Percentiles rank a stretch among this genome's conserved stretches.
These are phyloP conservation scores for Aspergillus coremiiformis DNA, from an alignment of 495 filamentous ascomycete species.

Conservation along the genomic window DNA sequence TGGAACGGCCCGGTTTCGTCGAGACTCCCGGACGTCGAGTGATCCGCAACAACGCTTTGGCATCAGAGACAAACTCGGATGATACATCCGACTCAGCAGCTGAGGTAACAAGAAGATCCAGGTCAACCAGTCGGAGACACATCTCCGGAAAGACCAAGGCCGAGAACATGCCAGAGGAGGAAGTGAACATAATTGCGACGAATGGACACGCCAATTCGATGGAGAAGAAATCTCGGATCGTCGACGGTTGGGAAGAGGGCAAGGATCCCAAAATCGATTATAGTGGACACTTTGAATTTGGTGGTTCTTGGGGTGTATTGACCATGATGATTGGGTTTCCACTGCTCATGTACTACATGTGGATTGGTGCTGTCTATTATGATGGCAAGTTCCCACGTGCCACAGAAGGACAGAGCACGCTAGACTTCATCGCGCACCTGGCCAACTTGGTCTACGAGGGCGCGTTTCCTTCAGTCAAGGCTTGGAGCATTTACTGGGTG, in stretches of 20 bases:
- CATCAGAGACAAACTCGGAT: conserved; percentile 24
- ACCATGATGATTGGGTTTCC: conserved; percentile 92
- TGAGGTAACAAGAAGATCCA: conserved; percentile 16
- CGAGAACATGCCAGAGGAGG: conserved; percentile 23
- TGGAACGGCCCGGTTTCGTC: conserved; percentile 49
- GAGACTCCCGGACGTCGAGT: conserved; percentile 48
- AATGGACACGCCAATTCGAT: conserved; percentile 37
- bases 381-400: conserved; percentile 70
- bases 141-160: conserved; percentile 24
- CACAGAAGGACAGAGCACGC: conserved; percentile 53
- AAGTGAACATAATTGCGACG: conserved; percentile 18
- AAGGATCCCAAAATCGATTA: conserved; percentile 72
- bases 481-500: conserved; percentile 88
- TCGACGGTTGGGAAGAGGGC: conserved; percentile 61
- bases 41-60: conserved; percentile 36
- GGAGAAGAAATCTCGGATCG: conserved; percentile 35
- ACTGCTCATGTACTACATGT: conserved; percentile 96
- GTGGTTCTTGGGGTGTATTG: conserved; percentile 66
- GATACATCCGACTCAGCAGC: conserved; percentile 27
- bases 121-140: conserved; percentile 30
- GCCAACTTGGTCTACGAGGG: conserved; percentile 64
- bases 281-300: conserved; percentile 81
- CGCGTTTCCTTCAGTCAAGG: conserved; percentile 69
- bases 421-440: conserved; percentile 62
- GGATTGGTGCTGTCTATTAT: conserved; percentile 91